Conservation (phyloP, 2,329 filamentous ascomycete genomes). For the Xylariales sp. region DNA sequence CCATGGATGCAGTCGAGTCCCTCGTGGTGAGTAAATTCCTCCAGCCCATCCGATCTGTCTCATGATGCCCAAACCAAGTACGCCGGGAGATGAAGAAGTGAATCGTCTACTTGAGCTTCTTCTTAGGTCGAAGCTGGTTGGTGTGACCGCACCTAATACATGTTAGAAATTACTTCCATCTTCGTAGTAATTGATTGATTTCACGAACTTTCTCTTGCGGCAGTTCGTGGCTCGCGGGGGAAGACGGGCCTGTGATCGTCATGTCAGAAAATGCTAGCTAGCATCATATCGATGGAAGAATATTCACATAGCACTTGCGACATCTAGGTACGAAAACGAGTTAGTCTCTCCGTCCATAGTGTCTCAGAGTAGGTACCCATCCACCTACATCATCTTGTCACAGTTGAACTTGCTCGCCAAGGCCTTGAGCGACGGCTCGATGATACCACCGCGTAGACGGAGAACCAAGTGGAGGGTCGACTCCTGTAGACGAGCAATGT, state of each 20-base stretch:
- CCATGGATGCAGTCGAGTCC: constrained; percentile 15
- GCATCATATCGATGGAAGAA: too few relatives aligned
- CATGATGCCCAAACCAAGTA: constrained; percentile 31
- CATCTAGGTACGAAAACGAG: too few relatives aligned
- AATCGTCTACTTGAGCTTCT: constrained; percentile 93
- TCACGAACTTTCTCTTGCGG: constrained; percentile 99
- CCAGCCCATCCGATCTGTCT: constrained; percentile 17
- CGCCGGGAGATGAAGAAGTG: constrained; percentile 29
- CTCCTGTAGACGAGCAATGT: constrained; percentile 54
- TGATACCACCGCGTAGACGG: constrained; percentile 98
- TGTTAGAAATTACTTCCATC: too few relatives aligned
- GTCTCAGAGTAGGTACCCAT: too few relatives aligned
- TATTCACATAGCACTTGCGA: constrained; percentile 99
- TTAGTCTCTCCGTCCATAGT: too few relatives aligned
- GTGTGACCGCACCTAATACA: constrained; percentile 99
- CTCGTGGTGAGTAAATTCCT: background rate
- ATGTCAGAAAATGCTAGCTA: too few relatives aligned
- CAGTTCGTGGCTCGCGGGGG: constrained; percentile 99
- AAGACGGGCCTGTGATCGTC: constrained; percentile 60
- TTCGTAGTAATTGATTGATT: too few relatives aligned
- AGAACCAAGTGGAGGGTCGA: constrained; percentile 98
- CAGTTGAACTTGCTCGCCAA: constrained; percentile 99
- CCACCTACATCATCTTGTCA: constrained; percentile 74
- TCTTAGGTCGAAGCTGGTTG: constrained; percentile 99
- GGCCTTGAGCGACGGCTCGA: constrained; percentile 97